phyloP scores from a whole-genome alignment of 2,329 filamentous ascomycete genomes.

The Hypoxylon sp. region DNA sequence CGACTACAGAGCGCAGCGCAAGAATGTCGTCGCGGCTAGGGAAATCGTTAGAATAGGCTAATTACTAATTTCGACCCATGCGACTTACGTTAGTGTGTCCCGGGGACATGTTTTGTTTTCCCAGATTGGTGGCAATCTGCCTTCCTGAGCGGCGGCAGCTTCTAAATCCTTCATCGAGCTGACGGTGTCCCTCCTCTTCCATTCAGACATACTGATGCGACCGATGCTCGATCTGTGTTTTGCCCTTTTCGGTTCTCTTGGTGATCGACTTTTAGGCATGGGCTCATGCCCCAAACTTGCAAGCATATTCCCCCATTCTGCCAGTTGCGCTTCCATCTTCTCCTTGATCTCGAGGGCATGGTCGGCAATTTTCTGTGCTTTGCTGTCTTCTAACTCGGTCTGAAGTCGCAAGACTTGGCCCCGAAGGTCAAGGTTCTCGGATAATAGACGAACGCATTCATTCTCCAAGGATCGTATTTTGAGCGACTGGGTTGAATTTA shows the following conservation, averaged over 20 bases:
- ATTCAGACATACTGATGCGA: slow-evolving; percentile 64
- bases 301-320: slow-evolving; percentile 77
- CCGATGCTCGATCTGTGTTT: slow-evolving; percentile 59
- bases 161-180: slow-evolving; percentile 61
- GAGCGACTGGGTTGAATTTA: slow-evolving; percentile 81
- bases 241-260: slow-evolving; percentile 57
- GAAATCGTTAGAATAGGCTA: slow-evolving; percentile 44
- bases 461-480: slow-evolving; percentile 82
- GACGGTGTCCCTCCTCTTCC: slow-evolving; percentile 68
- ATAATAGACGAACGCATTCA: slow-evolving; percentile 79
- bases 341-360: slow-evolving; percentile 77
- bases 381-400: slow-evolving; percentile 73
- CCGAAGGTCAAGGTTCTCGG: slow-evolving; percentile 82
- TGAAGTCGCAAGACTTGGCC: slow-evolving; percentile 78
- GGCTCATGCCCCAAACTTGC: slow-evolving; percentile 74
- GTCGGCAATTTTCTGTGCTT: slow-evolving; percentile 70
- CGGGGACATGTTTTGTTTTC: slow-evolving; percentile 78
- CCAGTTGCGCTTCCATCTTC: slow-evolving; percentile 78
- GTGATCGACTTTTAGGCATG: slow-evolving; percentile 62
- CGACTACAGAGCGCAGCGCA: slow-evolving; percentile 66
- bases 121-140: slow-evolving; percentile 73
- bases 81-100: slow-evolving; percentile 72
- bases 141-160: slow-evolving; percentile 63
- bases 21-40: slow-evolving; percentile 72
- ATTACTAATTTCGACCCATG: neutral